Percentiles rank a stretch among this genome's conserved stretches.
These are phyloP conservation scores for Colletotrichum magnum DNA, from an alignment of 2,329 filamentous ascomycete genomes.

Conservation along the genomic window DNA sequence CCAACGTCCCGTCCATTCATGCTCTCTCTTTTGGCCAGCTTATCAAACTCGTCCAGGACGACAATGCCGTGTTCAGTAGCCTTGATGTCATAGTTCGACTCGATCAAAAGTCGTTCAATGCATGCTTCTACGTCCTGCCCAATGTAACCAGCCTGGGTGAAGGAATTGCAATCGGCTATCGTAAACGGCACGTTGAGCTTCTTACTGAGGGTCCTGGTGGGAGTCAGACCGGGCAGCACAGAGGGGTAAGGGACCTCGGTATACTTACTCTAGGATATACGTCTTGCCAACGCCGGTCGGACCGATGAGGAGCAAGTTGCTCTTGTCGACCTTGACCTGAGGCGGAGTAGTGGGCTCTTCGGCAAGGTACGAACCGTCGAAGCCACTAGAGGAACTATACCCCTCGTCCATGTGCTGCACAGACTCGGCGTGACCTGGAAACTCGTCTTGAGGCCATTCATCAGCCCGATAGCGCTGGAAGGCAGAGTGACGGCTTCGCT, in stretches of 20 bases:
- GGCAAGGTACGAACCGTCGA: constrained; percentile 62
- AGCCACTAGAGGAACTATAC: constrained; percentile 40
- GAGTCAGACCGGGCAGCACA: constrained; percentile 38
- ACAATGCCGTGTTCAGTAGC: constrained; percentile 93
- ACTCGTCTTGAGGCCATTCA: constrained; percentile 64
- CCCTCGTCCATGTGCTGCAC: constrained; percentile 58
- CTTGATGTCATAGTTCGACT: constrained; percentile 89
- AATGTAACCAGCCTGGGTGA: constrained; percentile 97
- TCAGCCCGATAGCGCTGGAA: constrained; percentile 52
- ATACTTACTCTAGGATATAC: constrained; percentile 81
- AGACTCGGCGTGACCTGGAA: constrained; percentile 65
- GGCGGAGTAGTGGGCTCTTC: constrained; percentile 61
- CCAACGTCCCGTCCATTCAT: constrained; percentile 93
- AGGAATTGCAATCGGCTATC: constrained; percentile 95
- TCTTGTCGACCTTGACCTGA: constrained; percentile 89
- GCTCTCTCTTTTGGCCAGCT: constrained; percentile 91
- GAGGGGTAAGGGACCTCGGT: background rate
- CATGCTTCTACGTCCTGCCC: constrained; percentile 98
- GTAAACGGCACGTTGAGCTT: constrained; percentile 96
- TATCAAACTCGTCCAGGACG: constrained; percentile 97
- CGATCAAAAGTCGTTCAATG: constrained; percentile 89
- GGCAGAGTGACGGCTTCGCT: constrained; percentile 49
- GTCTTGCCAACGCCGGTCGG: constrained; percentile 98
- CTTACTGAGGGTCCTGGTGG: constrained; percentile 85
- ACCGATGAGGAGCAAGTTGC: constrained; percentile 90